A percentile compares a stretch with the other conserved stretches of the same genome.
These are phyloP conservation scores for Sparassis latifolia DNA, from an alignment of 1,284 basidiomycete genomes.

Conservation along the genomic window DNA sequence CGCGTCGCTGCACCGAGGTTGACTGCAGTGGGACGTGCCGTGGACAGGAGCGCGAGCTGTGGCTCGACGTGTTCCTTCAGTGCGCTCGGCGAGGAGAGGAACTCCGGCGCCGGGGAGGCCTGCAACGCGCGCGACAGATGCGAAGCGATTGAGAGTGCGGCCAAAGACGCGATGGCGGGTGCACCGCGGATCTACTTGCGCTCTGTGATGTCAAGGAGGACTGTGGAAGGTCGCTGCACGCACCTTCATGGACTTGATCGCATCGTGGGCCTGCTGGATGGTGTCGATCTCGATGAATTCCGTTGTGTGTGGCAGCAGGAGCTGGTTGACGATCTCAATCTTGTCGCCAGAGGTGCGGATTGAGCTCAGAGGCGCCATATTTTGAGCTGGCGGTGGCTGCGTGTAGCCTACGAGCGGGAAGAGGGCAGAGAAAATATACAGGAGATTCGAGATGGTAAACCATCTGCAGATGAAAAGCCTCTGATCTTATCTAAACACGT, in stretches of 20 bases:
- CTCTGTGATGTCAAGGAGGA: background rate
- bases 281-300: constrained; percentile 67
- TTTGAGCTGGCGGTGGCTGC: too few relatives aligned
- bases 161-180: constrained; percentile 90
- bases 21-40: constrained; percentile 89
- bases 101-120: constrained; percentile 38
- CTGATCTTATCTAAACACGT: too few relatives aligned
- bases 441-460: background rate
- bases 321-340: constrained; percentile 83
- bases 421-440: background rate
- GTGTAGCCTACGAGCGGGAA: too few relatives aligned
- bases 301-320: constrained; percentile 76
- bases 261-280: constrained; percentile 80
- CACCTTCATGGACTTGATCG: constrained; percentile 91
- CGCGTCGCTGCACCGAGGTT: constrained; percentile 83
- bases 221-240: constrained; percentile 6
- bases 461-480: too few relatives aligned
- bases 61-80: constrained; percentile 49
- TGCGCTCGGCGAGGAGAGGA: constrained; percentile 39
- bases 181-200: constrained; percentile 81
- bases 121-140: constrained; percentile 46
- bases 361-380: constrained; percentile 40
- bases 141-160: constrained; percentile 71
- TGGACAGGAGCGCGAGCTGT: constrained; percentile 68
- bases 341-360: constrained; percentile 59